phyloP scores from a whole-genome alignment of 164 flowering plant species.

The Sextonia rubra region DNA sequence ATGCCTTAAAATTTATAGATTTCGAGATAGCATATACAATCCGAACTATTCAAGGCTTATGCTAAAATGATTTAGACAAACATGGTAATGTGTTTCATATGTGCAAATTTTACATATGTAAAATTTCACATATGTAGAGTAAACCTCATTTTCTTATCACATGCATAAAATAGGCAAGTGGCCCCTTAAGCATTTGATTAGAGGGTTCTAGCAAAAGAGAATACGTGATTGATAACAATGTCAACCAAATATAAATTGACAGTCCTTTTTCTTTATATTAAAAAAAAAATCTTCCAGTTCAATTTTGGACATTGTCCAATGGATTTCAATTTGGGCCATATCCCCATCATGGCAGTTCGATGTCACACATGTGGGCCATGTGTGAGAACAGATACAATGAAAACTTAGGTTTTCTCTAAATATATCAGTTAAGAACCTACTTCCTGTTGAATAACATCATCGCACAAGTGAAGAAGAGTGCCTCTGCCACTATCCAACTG shows the following conservation, averaged over 20 bases:
- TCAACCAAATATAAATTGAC: background rate
- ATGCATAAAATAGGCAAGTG: too few species aligned
- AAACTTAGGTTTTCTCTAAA: background rate
- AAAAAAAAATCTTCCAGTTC: background rate
- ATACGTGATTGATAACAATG: background rate
- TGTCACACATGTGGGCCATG: background rate
- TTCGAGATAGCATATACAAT: too few species aligned
- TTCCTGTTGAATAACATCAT: slow-evolving; percentile 98
- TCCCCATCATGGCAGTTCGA: background rate
- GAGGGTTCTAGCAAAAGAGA: background rate
- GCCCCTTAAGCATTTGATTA: too few species aligned
- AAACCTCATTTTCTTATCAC: too few species aligned
- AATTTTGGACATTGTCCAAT: background rate
- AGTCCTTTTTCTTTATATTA: too few species aligned
- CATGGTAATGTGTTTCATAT: too few species aligned
- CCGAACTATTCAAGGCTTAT: too few species aligned
- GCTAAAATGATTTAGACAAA: too few species aligned
- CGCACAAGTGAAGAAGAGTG: slow-evolving; percentile 96
- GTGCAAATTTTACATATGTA: too few species aligned
- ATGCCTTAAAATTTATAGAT: too few species aligned
- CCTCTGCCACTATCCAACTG: slow-evolving; percentile 97
- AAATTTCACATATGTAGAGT: too few species aligned
- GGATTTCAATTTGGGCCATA: background rate
- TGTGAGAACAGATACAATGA: background rate
- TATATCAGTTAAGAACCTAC: slow-evolving; percentile 36